Percentiles rank a stretch among this genome's conserved stretches.
Evolutionary conservation across 139 green algal species (phyloP).

Genomic region (Closterium sp.): DNA sequence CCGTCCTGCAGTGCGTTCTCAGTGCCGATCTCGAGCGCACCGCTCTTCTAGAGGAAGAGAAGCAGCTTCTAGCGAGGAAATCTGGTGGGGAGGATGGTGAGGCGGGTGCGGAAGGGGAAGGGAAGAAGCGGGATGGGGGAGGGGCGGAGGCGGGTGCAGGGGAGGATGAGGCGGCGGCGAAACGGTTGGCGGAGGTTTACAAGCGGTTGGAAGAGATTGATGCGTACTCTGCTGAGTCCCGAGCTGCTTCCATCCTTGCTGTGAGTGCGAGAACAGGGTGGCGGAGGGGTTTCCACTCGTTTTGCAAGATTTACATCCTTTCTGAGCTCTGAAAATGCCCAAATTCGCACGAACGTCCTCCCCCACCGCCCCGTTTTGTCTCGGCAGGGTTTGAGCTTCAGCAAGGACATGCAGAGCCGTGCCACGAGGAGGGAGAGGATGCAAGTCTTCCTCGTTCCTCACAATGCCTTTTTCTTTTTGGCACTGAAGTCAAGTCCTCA

Average conservation of each 20-base stretch:
- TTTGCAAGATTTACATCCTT: no score
- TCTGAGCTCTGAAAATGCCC: no score
- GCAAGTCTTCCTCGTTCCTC: constrained; percentile 49
- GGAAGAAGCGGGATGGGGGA: constrained; percentile 16
- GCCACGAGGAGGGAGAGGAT: constrained; percentile 53
- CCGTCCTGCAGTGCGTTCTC: constrained; percentile 59
- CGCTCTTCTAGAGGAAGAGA: constrained; percentile 53
- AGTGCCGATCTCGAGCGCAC: constrained; percentile 52
- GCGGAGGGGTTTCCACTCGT: no score
- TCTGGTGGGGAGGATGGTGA: not conserved
- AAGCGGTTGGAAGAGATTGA: constrained; percentile 64
- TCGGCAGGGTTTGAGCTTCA: constrained; percentile 36
- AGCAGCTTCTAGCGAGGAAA: constrained; percentile 14
- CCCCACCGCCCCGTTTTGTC: no score
- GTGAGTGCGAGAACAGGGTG: not conserved
- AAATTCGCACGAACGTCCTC: no score
- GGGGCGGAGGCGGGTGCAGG: constrained; percentile 7
- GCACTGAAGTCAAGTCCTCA: no score
- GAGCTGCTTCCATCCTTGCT: constrained; percentile 55
- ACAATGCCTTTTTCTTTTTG: no score
- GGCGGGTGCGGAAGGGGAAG: not conserved
- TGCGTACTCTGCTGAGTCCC: constrained; percentile 53
- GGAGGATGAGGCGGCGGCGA: constrained; percentile 5
- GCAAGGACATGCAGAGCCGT: constrained; percentile 13
- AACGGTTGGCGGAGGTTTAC: constrained; percentile 53